A percentile compares a stretch with the other conserved stretches of the same genome.
Evolutionary conservation across 2,329 filamentous ascomycete species (phyloP).

Genomic region (Xylariaceae sp.): DNA sequence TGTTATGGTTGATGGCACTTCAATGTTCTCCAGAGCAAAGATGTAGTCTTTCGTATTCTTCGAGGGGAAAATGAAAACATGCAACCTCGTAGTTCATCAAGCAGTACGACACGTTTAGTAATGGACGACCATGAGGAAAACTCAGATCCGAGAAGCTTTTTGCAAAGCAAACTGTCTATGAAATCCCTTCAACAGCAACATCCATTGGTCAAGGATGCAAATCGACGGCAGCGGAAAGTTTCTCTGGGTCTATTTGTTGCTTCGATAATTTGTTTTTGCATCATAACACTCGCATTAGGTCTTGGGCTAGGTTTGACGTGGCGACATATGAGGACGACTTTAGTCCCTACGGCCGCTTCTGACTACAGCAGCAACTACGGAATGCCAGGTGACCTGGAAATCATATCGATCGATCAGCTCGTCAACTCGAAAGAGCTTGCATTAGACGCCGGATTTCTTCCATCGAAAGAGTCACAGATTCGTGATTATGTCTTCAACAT

Average conservation of each 20-base stretch:
- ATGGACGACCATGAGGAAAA: conserved; percentile 16
- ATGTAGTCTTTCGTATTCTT: neutral
- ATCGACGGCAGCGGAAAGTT: conserved; percentile 12
- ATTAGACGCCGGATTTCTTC: conserved; percentile 25
- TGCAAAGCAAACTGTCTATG: conserved; percentile 9
- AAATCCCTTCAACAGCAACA: conserved; percentile 6
- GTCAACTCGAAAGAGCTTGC: conserved; percentile 28
- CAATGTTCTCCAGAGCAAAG: neutral
- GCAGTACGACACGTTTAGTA: conserved; percentile 20
- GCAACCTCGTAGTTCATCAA: conserved; percentile 21
- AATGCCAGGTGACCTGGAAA: conserved; percentile 19
- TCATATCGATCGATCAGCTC: conserved; percentile 21
- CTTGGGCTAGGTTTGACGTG: conserved; percentile 23
- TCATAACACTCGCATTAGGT: conserved; percentile 19
- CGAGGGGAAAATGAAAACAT: conserved; percentile 8
- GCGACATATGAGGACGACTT: conserved; percentile 8
- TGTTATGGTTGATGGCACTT: neutral
- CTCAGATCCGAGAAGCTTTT: conserved; percentile 5
- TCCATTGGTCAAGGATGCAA: conserved; percentile 5
- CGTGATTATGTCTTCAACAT: conserved; percentile 34
- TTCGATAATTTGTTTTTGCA: conserved; percentile 17
- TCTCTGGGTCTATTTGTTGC: conserved; percentile 20
- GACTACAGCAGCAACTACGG: conserved; percentile 21
- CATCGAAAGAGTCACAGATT: conserved; percentile 8
- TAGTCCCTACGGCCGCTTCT: neutral